Percentiles rank a stretch among this genome's conserved stretches.
phyloP scores from a whole-genome alignment of 2,329 filamentous ascomycete genomes.

The Hymenoscyphus fraxineus region DNA sequence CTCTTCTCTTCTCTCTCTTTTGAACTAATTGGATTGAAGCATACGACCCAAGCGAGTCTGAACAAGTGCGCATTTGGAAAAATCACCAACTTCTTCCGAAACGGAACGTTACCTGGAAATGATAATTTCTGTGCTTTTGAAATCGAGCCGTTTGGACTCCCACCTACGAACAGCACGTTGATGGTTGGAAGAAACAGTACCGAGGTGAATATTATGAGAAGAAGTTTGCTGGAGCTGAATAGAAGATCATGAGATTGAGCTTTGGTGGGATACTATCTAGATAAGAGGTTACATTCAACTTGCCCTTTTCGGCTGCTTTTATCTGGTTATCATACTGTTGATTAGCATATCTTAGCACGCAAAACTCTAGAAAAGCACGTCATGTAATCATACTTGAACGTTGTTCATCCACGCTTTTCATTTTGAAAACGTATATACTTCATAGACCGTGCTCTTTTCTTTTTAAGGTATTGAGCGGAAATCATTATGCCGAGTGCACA shows the following conservation, averaged over 20 bases:
- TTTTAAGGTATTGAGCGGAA: not conserved
- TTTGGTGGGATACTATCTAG: not conserved
- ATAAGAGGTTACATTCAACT: not conserved
- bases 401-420: not conserved
- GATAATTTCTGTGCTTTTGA: not conserved
- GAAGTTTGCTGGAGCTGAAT: not conserved
- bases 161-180: not conserved
- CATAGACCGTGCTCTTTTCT: not conserved
- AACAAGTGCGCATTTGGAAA: not conserved
- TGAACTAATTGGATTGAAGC: not conserved
- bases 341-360: not conserved
- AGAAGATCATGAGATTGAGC: not conserved
- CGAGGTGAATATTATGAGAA: not conserved
- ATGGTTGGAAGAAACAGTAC: not conserved
- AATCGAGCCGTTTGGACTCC: not conserved
- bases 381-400: not conserved
- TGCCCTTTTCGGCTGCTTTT: no score
- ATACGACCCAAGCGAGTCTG: not conserved
- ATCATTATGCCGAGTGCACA: conserved; percentile 7
- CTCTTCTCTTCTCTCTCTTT: not conserved
- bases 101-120: not conserved
- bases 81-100: not conserved
- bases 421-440: not conserved
- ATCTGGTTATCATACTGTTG: not conserved
- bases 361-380: not conserved